Base-by-base conservation (phyloP, 1,284 basidiomycete genomes). In the Austroboletus novae-zelandiae region DNA sequence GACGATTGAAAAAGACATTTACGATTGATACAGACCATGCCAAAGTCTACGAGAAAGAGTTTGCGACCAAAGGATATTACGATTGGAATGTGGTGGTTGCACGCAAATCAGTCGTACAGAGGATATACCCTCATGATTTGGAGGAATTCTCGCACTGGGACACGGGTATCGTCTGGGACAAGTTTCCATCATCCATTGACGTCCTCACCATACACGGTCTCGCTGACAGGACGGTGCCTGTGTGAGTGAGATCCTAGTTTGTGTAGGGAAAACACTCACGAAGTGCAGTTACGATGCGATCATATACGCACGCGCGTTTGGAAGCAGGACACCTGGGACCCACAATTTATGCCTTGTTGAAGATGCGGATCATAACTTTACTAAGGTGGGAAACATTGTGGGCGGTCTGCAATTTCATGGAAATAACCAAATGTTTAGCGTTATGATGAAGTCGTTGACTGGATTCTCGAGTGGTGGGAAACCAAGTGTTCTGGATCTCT, bases 281-380 rank as follows among this genome's bases (percentile, higher is more conserved):
- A 40, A 5, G 31, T 25, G 1, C 56, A 89, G 86, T 37, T 86
- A 83, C 59, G 88, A 91, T 59, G 85, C 83, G 0, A 52, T 82
- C 51, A 81, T 89, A 45, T 89, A 87, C 51, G 78, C 84, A 1
- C 74, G 76, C 15, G 78, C 78, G 2, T 73, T 88, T 35, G 75
- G 80, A n/a, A 58, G 67, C 27, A 73, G 85, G 50, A 58, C 59
- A 14, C 78, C 81, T 14, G 88, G 86, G 39, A 87, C 84, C 5
- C 86, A 89, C 61, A 82, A 72, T 27, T 69, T 90, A 25, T 76
- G 82, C 61, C 69, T 83, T 27, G 70, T 87, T 30, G 88, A 89
- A 62, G 77, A 77, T 42, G 85, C 81, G 13, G 86, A 88, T 67
- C 87, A 90, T 61, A 90, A 89, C 65, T 85, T 84, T 59, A 81